Conservation (phyloP, 768 basidiomycete genomes). For the Mycena rebaudengoi region DNA sequence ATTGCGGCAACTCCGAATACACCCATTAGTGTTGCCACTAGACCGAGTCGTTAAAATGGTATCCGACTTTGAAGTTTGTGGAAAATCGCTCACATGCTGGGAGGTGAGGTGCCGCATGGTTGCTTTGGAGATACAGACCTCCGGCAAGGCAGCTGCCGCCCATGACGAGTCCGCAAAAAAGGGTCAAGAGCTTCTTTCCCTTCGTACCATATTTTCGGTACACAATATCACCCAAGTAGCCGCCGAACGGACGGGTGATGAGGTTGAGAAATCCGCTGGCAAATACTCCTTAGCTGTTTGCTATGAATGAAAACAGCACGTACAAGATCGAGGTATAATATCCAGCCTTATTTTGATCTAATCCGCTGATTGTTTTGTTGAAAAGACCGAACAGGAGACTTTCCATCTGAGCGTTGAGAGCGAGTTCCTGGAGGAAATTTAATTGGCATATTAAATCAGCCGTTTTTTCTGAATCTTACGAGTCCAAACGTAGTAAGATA, state of each 20-base stretch:
- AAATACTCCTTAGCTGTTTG: background rate
- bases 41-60: background rate
- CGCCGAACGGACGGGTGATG: slow-evolving; percentile 57
- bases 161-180: slow-evolving; percentile 52
- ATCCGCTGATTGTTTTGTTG: slow-evolving; percentile 40
- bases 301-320: background rate
- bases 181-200: slow-evolving; percentile 59
- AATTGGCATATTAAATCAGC: background rate
- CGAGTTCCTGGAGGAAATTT: slow-evolving; percentile 48
- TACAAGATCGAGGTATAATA: slow-evolving; percentile 51
- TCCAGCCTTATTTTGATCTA: slow-evolving; percentile 61
- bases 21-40: slow-evolving; percentile 44
- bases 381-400: slow-evolving; percentile 51
- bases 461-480: background rate
- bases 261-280: slow-evolving; percentile 59
- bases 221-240: slow-evolving; percentile 54
- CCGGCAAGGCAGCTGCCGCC: slow-evolving; percentile 53
- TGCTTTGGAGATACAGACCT: slow-evolving; percentile 51
- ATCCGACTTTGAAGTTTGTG: background rate
- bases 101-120: slow-evolving; percentile 35
- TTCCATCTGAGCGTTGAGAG: slow-evolving; percentile 62
- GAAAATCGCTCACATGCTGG: slow-evolving; percentile 38
- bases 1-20: slow-evolving; percentile 51
- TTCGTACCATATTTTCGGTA: slow-evolving; percentile 52
- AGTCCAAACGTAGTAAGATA: slow-evolving; percentile 67